These are phyloP conservation scores for Canavalia ensiformis DNA, from an alignment of 306 rosid species.

Conservation along the genomic window DNA sequence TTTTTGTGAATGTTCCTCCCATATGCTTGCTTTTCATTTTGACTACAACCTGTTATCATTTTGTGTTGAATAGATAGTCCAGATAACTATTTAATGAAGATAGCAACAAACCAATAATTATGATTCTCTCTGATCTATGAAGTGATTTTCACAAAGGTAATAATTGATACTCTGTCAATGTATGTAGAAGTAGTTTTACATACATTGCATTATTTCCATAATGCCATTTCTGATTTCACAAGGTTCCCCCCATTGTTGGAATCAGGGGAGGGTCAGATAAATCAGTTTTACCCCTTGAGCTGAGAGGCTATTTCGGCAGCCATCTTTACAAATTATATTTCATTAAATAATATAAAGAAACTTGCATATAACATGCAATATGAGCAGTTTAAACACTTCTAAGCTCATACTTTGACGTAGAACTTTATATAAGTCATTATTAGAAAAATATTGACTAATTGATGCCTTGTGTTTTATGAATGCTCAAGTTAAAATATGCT, in stretches of 20 bases:
- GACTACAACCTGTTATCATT: slow-evolving; percentile 78
- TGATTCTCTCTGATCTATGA: slow-evolving; percentile 33
- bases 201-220: background rate
- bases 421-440: background rate
- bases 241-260: slow-evolving; percentile 1
- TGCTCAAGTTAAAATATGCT: background rate
- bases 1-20: slow-evolving; percentile 88
- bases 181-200: background rate
- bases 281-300: background rate
- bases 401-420: background rate
- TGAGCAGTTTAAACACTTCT: background rate
- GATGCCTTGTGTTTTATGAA: background rate
- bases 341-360: background rate
- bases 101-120: background rate
- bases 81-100: slow-evolving; percentile 25
- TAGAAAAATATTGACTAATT: background rate
- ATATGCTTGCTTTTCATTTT: slow-evolving; percentile 95
- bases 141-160: background rate
- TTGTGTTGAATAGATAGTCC: slow-evolving; percentile 38
- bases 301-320: background rate
- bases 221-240: background rate
- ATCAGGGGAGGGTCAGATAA: background rate
- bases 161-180: slow-evolving; percentile 3
- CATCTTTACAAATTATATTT: background rate
- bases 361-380: background rate